Percentiles rank a stretch among this genome's conserved stretches.
These are phyloP conservation scores for Cruciata laevipes DNA, from an alignment of 257 asterid genomes.

Conservation along the genomic window DNA sequence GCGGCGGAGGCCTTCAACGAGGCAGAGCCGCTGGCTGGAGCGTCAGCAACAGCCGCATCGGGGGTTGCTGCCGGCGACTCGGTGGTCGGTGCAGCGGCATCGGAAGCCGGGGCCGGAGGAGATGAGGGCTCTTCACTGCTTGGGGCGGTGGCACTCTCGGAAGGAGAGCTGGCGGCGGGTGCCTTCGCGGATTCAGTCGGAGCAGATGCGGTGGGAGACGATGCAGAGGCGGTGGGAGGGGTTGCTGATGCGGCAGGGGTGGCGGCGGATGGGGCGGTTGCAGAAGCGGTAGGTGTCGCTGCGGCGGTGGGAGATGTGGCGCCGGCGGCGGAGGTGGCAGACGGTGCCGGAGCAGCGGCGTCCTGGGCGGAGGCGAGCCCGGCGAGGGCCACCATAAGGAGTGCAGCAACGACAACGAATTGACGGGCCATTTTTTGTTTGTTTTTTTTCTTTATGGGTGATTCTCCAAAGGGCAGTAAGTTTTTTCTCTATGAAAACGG, in stretches of 20 bases:
- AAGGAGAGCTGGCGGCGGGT: conserved; percentile 5
- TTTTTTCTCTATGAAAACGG: conserved; percentile 22
- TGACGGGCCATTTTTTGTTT: conserved; percentile 54
- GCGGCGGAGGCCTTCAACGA: conserved; percentile 41
- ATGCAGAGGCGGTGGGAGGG: neutral
- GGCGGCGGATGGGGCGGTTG: conserved; percentile 5
- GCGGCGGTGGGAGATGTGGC: neutral
- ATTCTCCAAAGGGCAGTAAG: conserved; percentile 44
- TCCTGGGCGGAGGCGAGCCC: conserved; percentile 46
- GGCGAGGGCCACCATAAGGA: conserved; percentile 36
- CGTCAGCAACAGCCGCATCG: conserved; percentile 21
- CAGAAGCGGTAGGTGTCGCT: neutral
- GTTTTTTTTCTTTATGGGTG: conserved; percentile 6
- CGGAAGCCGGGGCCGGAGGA: conserved; percentile 36
- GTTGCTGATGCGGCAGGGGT: neutral
- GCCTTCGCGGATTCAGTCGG: neutral
- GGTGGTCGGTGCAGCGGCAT: conserved; percentile 16
- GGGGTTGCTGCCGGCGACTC: conserved; percentile 12
- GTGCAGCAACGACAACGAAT: conserved; percentile 33
- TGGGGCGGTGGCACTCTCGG: conserved; percentile 12
- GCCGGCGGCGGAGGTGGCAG: conserved; percentile 8
- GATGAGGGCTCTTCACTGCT: conserved; percentile 33
- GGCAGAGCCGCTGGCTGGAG: conserved; percentile 22
- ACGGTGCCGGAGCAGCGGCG: conserved; percentile 22
- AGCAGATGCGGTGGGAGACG: neutral